Base-by-base conservation (phyloP, 2,329 filamentous ascomycete genomes). In the Colletotrichum filicis region DNA sequence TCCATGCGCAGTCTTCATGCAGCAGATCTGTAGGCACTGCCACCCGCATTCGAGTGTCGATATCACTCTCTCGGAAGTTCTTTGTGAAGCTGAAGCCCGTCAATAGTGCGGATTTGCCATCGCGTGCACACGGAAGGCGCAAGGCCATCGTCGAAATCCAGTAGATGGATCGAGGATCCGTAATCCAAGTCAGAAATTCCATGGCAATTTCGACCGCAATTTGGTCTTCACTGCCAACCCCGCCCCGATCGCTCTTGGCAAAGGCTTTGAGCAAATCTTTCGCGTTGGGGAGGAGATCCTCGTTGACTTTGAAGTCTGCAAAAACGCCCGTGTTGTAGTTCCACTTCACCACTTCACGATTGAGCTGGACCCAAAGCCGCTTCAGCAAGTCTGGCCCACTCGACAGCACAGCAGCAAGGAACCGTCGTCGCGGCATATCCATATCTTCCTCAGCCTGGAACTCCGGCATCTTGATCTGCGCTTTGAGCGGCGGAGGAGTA, bases 281-380 rank as follows among this genome's bases (percentile, higher is more conserved):
- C 9, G 67, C 42, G 5, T 26, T 28, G 1, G 32, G 55, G 12
- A 22, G 22, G 5, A 70, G 61, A 6, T 19, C 19, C 5, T 70
- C 37, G 5, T 70, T 60, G 3, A 16, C 16, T 11, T 5, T n/a
- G 11, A 66, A 66, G 24, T 66, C 67, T 12, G 61, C 37, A 30
- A 66, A 70, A 0, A 59, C 59, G 26, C 67, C 67, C 22, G 60
- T 59, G 42, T 70, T 66, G 30, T 70, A 70, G 1, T 58, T 65
- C 60, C 22, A 37, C 30, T 24, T 26, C 22, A 70, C 56, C 22
- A 65, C 67, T 2, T 70, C 60, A 7, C 42, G 49, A 6, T 70
- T 9, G 2, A 70, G 67, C 30, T 70, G 67, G 1, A 8, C 12
- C 61, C 61, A 70, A 7, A 70, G 55, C 19, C 67, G 61, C 4